Conservation (phyloP, 2,329 filamentous ascomycete species). For the Nemania sp. region DNA sequence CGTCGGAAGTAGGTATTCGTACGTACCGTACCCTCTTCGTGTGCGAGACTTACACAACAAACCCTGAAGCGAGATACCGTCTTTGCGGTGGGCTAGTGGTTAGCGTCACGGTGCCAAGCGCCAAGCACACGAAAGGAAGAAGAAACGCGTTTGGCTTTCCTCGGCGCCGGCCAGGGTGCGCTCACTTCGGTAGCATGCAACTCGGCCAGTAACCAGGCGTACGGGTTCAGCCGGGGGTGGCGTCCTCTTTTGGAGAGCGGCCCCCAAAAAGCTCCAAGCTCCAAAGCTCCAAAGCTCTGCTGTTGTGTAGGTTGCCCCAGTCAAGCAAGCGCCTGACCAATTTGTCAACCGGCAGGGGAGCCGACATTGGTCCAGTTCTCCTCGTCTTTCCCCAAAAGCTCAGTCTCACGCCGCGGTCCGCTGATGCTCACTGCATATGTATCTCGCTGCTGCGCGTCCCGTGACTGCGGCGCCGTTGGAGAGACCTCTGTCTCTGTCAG, state of each 20-base stretch:
- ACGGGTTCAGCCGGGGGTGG: conserved; percentile 20
- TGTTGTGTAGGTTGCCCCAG: neutral
- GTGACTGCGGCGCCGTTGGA: conserved; percentile 27
- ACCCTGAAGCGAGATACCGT: too few relatives aligned
- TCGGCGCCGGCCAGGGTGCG: too few relatives aligned
- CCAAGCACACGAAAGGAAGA: too few relatives aligned
- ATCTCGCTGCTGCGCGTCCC: conserved; percentile 15
- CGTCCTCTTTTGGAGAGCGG: conserved; percentile 7
- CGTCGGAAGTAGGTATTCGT: too few relatives aligned
- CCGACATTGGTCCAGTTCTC: conserved; percentile 18
- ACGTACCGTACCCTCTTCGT: too few relatives aligned
- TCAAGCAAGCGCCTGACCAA: conserved; percentile 22
- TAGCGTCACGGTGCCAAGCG: too few relatives aligned
- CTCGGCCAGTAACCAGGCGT: conserved; percentile 20
- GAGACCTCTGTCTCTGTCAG: neutral
- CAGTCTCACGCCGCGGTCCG: conserved; percentile 8
- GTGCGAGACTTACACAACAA: too few relatives aligned
- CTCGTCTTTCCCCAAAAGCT: neutral
- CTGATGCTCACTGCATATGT: conserved; percentile 26
- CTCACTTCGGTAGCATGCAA: neutral
- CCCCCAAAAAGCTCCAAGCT: conserved; percentile 8
- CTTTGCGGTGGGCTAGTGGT: too few relatives aligned
- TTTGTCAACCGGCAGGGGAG: conserved; percentile 14
- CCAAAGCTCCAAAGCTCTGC: too few relatives aligned
- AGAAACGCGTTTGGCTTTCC: too few relatives aligned